Conservation (phyloP, 1,284 basidiomycete genomes). For the Cryptococcus amylolentus region DNA sequence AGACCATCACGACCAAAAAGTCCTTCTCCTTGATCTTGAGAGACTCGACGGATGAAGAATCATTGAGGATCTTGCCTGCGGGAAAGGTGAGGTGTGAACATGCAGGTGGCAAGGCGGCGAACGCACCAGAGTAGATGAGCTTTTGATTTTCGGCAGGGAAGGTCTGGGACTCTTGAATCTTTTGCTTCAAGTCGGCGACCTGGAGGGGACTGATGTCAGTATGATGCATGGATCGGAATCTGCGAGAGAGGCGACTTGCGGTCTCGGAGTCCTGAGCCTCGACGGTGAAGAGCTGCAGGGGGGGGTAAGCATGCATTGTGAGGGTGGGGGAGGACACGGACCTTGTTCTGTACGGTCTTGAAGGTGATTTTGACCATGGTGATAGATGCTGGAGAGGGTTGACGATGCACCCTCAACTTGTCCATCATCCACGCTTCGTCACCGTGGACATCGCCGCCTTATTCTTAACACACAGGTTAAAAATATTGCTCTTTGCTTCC, state of each 20-base stretch:
- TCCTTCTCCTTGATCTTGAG: constrained; percentile 98
- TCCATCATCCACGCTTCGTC: constrained; percentile 1
- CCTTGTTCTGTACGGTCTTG: constrained; percentile 88
- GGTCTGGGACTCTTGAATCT: constrained; percentile 70
- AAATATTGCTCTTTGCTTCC: not conserved
- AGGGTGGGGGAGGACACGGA: constrained; percentile 53
- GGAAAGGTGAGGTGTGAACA: not conserved
- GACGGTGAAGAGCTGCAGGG: constrained; percentile 59
- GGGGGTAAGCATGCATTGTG: not conserved
- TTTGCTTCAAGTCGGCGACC: constrained; percentile 74
- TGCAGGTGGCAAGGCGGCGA: not conserved
- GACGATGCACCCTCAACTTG: not conserved
- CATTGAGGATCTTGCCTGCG: constrained; percentile 84
- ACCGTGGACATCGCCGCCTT: not conserved
- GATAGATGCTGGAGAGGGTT: constrained; percentile 7
- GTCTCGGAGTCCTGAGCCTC: constrained; percentile 75
- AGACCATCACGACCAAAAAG: constrained; percentile 97
- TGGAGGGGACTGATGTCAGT: constrained; percentile 10
- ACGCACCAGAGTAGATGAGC: constrained; percentile 86
- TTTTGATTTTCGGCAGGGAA: constrained; percentile 76
- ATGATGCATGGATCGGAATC: not conserved
- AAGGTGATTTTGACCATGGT: constrained; percentile 82
- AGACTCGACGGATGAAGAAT: constrained; percentile 82
- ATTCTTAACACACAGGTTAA: not conserved
- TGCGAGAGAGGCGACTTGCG: constrained; percentile 28